Conservation (phyloP, 179 eudicot species). For the Pouteria campechiana region DNA sequence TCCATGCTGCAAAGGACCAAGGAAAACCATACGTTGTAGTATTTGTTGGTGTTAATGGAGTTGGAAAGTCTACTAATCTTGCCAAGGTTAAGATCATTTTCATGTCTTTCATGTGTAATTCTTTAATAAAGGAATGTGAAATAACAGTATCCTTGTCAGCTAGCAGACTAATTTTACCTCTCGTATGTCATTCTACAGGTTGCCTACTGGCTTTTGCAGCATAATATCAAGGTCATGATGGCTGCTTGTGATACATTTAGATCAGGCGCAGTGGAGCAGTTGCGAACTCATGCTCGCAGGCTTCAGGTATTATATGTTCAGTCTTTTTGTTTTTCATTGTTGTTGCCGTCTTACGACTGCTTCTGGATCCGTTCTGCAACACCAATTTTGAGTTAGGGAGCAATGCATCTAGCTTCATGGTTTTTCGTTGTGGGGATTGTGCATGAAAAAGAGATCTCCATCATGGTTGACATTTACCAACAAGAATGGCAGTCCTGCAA, state of each 20-base stretch:
- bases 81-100: slow-evolving; percentile 54
- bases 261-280: slow-evolving; percentile 97
- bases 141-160: background rate
- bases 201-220: slow-evolving; percentile 94
- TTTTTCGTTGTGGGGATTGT: no score
- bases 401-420: no score
- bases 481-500: no score
- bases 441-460: no score
- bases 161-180: background rate
- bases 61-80: slow-evolving; percentile 97
- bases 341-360: no score
- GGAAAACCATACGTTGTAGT: slow-evolving; percentile 95
- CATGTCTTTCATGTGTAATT: background rate
- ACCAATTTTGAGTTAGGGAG: no score
- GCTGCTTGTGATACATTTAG: slow-evolving; percentile 99
- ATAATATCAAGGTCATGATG: slow-evolving; percentile 89
- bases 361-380: no score
- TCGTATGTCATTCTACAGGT: slow-evolving; percentile 39
- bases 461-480: no score
- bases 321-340: no score
- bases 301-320: slow-evolving; percentile 87
- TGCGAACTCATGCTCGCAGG: slow-evolving; percentile 94
- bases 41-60: slow-evolving; percentile 99
- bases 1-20: slow-evolving; percentile 92
- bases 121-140: background rate